These are phyloP conservation scores for Fusarium verrucosum DNA, from an alignment of 2,329 filamentous ascomycete species.

Conservation along the genomic window DNA sequence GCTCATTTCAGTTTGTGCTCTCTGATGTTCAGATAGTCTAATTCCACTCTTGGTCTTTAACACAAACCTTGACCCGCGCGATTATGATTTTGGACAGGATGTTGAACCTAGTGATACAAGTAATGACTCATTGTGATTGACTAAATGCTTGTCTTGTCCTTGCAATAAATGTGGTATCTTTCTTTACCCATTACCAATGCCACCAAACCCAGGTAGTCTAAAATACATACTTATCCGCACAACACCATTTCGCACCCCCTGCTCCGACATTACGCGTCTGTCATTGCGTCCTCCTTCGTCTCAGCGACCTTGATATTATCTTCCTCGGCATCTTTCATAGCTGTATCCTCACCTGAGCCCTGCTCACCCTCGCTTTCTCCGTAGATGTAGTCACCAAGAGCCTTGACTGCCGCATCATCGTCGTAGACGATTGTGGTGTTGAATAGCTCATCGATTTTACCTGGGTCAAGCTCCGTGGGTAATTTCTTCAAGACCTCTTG, in stretches of 20 bases:
- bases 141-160: neutral
- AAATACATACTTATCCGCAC: neutral
- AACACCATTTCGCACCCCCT: neutral
- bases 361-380: slow-evolving; percentile 19
- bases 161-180: slow-evolving; percentile 26
- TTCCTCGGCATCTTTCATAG: slow-evolving; percentile 34
- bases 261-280: slow-evolving; percentile 16
- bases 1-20: slow-evolving; percentile 27
- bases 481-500: slow-evolving; percentile 39
- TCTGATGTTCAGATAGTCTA: slow-evolving; percentile 30
- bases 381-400: slow-evolving; percentile 46
- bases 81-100: neutral
- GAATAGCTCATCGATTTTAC: slow-evolving; percentile 43
- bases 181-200: slow-evolving; percentile 21
- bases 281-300: slow-evolving; percentile 33
- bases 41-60: slow-evolving; percentile 23
- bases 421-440: slow-evolving; percentile 43
- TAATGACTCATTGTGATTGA: neutral
- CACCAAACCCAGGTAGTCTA: slow-evolving; percentile 12
- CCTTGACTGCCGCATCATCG: slow-evolving; percentile 37
- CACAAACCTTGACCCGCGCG: neutral
- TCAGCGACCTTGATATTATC: slow-evolving; percentile 1
- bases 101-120: neutral
- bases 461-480: slow-evolving; percentile 40
- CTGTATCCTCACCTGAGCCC: slow-evolving; percentile 26